Evolutionary conservation across 202 grass and related monocot genomes (phyloP).

Genomic region (Setaria italica): DNA sequence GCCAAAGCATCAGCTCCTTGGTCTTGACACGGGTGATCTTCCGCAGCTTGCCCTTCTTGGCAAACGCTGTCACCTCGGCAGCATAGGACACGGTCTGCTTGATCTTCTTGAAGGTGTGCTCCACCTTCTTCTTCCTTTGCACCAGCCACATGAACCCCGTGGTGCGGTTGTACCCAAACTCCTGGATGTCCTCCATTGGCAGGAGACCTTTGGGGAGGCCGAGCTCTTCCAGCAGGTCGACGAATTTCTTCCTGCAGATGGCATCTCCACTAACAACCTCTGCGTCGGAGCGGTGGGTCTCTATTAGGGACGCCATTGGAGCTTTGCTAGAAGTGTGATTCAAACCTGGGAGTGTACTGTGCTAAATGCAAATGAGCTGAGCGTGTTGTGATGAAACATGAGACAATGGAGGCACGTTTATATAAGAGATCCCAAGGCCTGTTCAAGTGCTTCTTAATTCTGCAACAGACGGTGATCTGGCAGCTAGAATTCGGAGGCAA

Average conservation of each 20-base stretch:
- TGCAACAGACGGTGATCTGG: too few species aligned
- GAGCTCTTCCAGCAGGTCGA: constrained; percentile 29
- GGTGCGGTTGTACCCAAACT: constrained; percentile 41
- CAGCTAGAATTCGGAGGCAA: too few species aligned
- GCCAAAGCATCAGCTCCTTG: constrained; percentile 45
- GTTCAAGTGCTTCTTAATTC: too few species aligned
- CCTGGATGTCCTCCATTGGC: constrained; percentile 35
- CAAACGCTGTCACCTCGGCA: constrained; percentile 33
- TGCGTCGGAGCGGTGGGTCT: constrained; percentile 39
- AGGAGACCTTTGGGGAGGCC: constrained; percentile 42
- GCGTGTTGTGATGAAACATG: too few species aligned
- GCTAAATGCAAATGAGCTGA: too few species aligned
- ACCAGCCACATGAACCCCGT: constrained; percentile 41
- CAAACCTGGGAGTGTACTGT: too few species aligned
- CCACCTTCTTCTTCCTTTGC: constrained; percentile 47
- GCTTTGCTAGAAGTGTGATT: neutral
- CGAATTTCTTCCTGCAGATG: constrained; percentile 2
- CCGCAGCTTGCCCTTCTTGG: constrained; percentile 23
- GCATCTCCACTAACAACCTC: constrained; percentile 19
- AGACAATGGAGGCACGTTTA: too few species aligned
- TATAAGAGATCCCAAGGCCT: too few species aligned
- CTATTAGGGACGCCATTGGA: constrained; percentile 33
- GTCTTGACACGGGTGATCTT: constrained; percentile 42
- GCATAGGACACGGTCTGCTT: constrained; percentile 29
- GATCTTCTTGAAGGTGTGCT: constrained; percentile 52